A percentile compares a stretch with the other conserved stretches of the same genome.
These are phyloP conservation scores for Auriculariales sp. DNA, from an alignment of 768 basidiomycete genomes.

Conservation along the genomic window DNA sequence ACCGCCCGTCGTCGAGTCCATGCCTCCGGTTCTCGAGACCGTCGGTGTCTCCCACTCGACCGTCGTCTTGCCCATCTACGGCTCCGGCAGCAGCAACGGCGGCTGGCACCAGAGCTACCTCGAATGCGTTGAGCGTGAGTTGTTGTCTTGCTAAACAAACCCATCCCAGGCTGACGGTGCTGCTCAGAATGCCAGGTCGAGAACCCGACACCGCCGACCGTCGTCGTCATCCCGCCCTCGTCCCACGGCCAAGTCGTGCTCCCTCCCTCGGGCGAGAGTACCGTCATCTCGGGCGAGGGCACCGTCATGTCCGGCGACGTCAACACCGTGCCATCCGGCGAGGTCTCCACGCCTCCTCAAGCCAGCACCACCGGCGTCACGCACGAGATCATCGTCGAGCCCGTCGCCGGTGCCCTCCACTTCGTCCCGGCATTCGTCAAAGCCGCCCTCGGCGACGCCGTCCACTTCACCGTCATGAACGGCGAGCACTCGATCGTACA, in stretches of 20 bases:
- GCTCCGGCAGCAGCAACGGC: background rate
- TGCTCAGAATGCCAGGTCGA: background rate
- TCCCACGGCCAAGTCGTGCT: background rate
- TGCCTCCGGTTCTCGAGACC: background rate
- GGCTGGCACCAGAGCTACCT: background rate
- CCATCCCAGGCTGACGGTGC: background rate
- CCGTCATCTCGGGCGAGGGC: background rate
- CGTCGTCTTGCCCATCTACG: background rate
- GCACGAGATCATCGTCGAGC: constrained; percentile 67
- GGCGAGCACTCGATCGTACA: constrained; percentile 17
- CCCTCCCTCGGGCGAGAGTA: background rate
- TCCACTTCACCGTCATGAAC: constrained; percentile 13
- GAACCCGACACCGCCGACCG: background rate
- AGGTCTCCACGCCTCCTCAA: no score
- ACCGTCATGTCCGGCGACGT: no score
- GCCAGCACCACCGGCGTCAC: constrained; percentile 44
- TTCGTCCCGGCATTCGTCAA: constrained; percentile 14
- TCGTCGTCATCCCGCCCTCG: background rate
- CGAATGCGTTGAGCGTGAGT: background rate
- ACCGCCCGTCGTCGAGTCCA: background rate
- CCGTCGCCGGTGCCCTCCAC: constrained; percentile 17
- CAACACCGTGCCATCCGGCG: no score
- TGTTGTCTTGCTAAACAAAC: background rate
- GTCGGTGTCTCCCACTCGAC: background rate
- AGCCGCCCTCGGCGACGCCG: constrained; percentile 12